Evolutionary conservation across 176 grass and related monocot species (phyloP).

Genomic region (Pontederia paniculata): DNA sequence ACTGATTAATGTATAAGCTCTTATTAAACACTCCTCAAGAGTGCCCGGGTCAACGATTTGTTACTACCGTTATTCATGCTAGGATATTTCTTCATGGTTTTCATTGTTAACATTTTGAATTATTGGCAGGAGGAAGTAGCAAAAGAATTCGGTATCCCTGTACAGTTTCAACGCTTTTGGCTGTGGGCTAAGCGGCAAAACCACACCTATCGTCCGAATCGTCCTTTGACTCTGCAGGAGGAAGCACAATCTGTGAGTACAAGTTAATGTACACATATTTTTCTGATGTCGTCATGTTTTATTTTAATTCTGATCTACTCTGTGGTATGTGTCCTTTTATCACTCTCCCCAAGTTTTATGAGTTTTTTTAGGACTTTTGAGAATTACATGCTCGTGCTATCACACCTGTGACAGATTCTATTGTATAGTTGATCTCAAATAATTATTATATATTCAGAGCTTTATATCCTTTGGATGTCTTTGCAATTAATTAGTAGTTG

Average conservation of each 20-base stretch:
- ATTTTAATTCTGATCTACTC: not conserved
- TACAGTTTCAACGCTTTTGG: constrained; percentile 63
- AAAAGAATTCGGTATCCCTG: constrained; percentile 42
- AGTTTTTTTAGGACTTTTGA: not conserved
- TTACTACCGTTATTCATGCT: not conserved
- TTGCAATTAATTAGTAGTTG: too few species aligned
- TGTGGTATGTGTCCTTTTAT: not conserved
- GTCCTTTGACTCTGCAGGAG: constrained; percentile 35
- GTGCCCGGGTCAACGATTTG: not conserved
- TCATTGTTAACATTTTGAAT: constrained; percentile 1
- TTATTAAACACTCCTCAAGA: not conserved
- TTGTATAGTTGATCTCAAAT: too few species aligned
- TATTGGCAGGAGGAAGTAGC: constrained; percentile 44
- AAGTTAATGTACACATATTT: not conserved
- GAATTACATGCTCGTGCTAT: not conserved
- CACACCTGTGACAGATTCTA: too few species aligned
- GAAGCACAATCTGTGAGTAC: constrained; percentile 42
- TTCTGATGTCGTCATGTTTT: not conserved
- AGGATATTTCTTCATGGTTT: not conserved
- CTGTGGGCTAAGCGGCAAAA: constrained; percentile 58
- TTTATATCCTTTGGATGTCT: too few species aligned
- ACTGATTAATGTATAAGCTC: too few species aligned
- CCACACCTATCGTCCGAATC: constrained; percentile 35
- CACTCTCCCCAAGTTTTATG: not conserved
- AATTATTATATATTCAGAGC: too few species aligned